A percentile compares a stretch with the other conserved stretches of the same genome.
Conservation (phyloP, 139 green algal species). For the Coelastrella sp. region DNA sequence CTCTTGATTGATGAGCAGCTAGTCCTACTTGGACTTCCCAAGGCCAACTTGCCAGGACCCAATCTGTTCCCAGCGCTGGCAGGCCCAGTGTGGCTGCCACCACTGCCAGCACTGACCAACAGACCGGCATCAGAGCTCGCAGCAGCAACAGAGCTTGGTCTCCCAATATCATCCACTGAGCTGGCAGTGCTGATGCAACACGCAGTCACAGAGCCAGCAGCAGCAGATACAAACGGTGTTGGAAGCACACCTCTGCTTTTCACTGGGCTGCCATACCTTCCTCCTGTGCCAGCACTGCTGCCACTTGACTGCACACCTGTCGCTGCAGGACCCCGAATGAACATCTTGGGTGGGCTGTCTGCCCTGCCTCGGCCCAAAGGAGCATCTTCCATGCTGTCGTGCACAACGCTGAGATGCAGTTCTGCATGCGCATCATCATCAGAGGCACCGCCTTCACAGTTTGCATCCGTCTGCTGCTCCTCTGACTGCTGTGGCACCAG, state of each 20-base stretch:
- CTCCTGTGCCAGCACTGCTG: not conserved
- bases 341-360: slow-evolving; percentile 26
- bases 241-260: not conserved
- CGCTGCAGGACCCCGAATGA: not conserved
- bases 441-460: not conserved
- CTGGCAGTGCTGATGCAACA: too few species aligned
- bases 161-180: too few species aligned
- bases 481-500: not conserved
- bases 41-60: not conserved
- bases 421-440: not conserved
- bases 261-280: slow-evolving; percentile 16
- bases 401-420: not conserved
- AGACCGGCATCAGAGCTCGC: not conserved
- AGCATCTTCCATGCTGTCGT: slow-evolving; percentile 24
- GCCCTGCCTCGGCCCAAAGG: not conserved
- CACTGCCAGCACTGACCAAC: not conserved
- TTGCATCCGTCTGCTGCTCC: not conserved
- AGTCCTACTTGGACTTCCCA: not conserved
- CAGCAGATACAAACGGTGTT: not conserved
- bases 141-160: not conserved
- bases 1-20: slow-evolving; percentile 36
- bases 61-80: not conserved
- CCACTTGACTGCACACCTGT: not conserved
- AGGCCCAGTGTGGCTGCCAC: not conserved
- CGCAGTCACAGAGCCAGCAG: too few species aligned